Percentiles rank a stretch among this genome's conserved stretches.
Evolutionary conservation across 768 basidiomycete genomes (phyloP).

Genomic region (Galerina marginata): DNA sequence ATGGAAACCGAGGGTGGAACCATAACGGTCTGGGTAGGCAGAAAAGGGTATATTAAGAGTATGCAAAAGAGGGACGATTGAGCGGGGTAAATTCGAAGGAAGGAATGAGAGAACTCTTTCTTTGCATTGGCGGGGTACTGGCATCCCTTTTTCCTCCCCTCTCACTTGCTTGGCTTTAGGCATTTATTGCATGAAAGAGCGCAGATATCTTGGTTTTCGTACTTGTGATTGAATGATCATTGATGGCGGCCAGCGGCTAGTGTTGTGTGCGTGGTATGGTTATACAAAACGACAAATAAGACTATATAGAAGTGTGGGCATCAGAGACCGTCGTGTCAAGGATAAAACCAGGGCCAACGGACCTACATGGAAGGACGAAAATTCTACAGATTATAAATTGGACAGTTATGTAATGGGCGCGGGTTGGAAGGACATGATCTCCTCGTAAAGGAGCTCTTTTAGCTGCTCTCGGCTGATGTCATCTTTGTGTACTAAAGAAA

Average conservation of each 20-base stretch:
- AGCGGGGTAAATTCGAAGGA: background rate
- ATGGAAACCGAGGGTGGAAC: background rate
- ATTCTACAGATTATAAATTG: background rate
- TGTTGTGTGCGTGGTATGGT: slow-evolving; percentile 1
- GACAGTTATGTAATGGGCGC: slow-evolving; percentile 46
- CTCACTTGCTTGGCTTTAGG: background rate
- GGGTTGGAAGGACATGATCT: slow-evolving; percentile 90
- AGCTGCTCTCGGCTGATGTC: slow-evolving; percentile 95
- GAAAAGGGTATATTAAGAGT: background rate
- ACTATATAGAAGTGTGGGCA: background rate
- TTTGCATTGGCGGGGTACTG: background rate
- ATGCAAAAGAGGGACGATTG: background rate
- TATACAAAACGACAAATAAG: slow-evolving; percentile 6
- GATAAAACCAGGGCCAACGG: background rate
- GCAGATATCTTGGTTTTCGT: slow-evolving; percentile 5
- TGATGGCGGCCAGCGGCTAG: slow-evolving; percentile 13
- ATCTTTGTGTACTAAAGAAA: slow-evolving; percentile 84
- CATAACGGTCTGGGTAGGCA: no score
- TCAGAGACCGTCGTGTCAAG: background rate
- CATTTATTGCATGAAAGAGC: background rate
- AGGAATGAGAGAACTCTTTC: background rate
- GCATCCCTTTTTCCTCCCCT: background rate
- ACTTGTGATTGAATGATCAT: background rate
- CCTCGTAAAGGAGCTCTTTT: slow-evolving; percentile 92
- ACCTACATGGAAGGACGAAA: slow-evolving; percentile 11